A percentile compares a stretch with the other conserved stretches of the same genome.
Evolutionary conservation across 805 yeast genomes (phyloP).

Genomic region (Kodamaea kaohsiungensis): DNA sequence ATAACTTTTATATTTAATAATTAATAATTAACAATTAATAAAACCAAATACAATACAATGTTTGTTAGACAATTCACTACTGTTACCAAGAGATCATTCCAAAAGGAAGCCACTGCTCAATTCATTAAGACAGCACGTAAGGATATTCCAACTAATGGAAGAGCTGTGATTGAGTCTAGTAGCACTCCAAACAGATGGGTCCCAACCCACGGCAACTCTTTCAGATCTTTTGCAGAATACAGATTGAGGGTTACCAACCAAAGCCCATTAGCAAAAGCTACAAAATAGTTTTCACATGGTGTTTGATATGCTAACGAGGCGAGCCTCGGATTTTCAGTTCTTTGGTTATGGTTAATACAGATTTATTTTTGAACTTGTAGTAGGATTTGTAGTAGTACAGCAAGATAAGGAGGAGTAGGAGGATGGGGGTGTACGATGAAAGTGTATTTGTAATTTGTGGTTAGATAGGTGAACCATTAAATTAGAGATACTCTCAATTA

Average conservation of each 20-base stretch:
- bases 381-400: neutral
- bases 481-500: too few species aligned
- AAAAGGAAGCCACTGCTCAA: constrained; percentile 30
- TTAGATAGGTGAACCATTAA: too few species aligned
- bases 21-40: too few species aligned
- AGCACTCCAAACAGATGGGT: constrained; percentile 32
- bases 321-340: constrained; percentile 5
- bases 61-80: constrained; percentile 25
- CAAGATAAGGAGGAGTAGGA: too few species aligned
- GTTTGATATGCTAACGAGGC: neutral
- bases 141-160: constrained; percentile 11
- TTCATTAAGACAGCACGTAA: constrained; percentile 24
- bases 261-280: constrained; percentile 38
- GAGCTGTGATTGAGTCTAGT: constrained; percentile 12
- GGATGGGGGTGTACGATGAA: too few species aligned
- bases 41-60: neutral
- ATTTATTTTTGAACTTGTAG: neutral
- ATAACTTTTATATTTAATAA: too few species aligned
- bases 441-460: too few species aligned
- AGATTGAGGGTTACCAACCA: constrained; percentile 43
- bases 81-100: constrained; percentile 21
- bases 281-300: constrained; percentile 10
- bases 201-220: constrained; percentile 40
- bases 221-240: constrained; percentile 46
- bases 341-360: neutral